These are phyloP conservation scores for Microdochium trichocladiopsis DNA, from an alignment of 2,329 filamentous ascomycete genomes.

Conservation along the genomic window DNA sequence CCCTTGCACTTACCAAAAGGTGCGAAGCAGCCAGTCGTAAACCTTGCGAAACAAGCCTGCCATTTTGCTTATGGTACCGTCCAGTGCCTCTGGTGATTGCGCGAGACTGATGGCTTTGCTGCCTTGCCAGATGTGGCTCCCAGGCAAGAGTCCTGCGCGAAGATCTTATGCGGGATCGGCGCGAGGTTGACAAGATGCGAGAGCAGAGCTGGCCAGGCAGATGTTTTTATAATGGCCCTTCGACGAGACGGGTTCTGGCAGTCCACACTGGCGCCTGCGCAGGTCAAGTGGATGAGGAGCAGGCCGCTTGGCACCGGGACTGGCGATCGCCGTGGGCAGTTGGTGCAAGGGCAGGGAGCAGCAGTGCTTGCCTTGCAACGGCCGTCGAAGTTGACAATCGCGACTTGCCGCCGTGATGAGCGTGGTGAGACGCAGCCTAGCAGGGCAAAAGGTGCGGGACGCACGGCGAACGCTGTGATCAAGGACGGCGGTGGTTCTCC, in stretches of 20 bases:
- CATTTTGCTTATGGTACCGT: conserved; percentile 47
- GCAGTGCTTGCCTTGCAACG: not conserved
- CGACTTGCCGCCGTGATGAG: not conserved
- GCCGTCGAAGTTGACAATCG: not conserved
- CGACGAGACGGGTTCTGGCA: not conserved
- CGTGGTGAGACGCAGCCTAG: not conserved
- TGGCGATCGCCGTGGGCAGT: not conserved
- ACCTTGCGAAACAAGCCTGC: conserved; percentile 86
- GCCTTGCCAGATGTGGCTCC: not conserved
- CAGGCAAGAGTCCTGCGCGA: too few species aligned
- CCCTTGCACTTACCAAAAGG: conserved; percentile 75
- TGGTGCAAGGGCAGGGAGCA: not conserved
- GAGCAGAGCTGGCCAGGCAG: not conserved
- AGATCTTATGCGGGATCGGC: not conserved
- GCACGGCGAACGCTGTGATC: not conserved
- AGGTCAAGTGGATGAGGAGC: not conserved
- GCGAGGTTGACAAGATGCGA: not conserved
- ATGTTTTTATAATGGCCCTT: not conserved
- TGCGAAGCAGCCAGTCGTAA: conserved; percentile 96
- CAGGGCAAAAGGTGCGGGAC: not conserved
- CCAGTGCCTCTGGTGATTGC: not conserved
- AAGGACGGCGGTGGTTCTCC: not conserved
- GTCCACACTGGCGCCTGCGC: not conserved
- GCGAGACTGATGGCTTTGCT: not conserved
- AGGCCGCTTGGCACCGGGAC: not conserved